Evolutionary conservation across 768 basidiomycete species (phyloP), one percentile per base, ranked within the genome.

Genomic region (Tylopilus plumbeoviolaceoides): DNA sequence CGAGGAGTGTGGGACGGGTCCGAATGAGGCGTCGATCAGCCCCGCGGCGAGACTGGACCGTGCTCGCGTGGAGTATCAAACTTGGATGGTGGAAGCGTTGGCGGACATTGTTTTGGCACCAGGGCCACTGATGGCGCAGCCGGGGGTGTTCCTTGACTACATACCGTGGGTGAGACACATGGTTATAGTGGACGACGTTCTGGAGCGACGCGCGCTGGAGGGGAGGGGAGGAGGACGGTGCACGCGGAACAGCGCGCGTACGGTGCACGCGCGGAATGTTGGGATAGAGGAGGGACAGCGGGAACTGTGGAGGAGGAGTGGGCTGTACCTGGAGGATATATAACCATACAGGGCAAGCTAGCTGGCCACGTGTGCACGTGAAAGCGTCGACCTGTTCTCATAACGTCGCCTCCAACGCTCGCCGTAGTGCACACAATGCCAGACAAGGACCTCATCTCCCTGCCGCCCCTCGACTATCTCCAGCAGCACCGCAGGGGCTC

Each of bases 401-500:
- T 64, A 69, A 69, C 67, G 54, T 23, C 5, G 23, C 2, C n/a
- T 23, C 5, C 30, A 4, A 12, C 10, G 31, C 11, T 23, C 5
- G 23, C 23, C 5, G 23, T 23, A 23, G 23, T 23, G 23, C n/a
- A n/a, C n/a, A n/a, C 28, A 4, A 51, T 58, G 54, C 56, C 52
- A 49, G 62, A 61, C 59, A 56, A 66, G 53, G 67, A 70, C 47
- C 72, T 78, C 44, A 74, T 81, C 4, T 79, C 86, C 49, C 78
- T 91, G 28, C 83, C 85, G 3, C 88, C 89, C 9, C 82, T 91
- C 62, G 85, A 89, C 66, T 84, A 79, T 66, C 78, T 90, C 23
- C 88, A 89, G 67, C 88, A 79, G 50, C 89, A 90, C 64, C 81
- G 89, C n/a, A 73, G 88, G 53, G 87, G 87, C 54, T 91, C 90